Conservation (phyloP, 768 basidiomycete species). For the Suillus variegatus region DNA sequence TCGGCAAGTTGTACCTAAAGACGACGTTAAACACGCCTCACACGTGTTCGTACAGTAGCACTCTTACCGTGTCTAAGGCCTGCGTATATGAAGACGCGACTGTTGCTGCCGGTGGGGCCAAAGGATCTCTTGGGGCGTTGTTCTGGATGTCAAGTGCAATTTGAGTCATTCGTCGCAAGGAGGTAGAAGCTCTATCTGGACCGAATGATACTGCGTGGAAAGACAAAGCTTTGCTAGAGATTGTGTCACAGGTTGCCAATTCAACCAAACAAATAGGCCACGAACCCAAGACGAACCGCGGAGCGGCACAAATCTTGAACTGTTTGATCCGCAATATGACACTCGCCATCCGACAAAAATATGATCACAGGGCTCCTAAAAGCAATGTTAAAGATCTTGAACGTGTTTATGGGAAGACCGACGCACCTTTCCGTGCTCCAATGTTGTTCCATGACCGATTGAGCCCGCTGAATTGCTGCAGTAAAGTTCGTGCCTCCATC, state of each 20-base stretch:
- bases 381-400: not conserved
- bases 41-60: not conserved
- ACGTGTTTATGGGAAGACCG: not conserved
- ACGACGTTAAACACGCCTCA: not conserved
- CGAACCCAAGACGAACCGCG: slow-evolving; percentile 47
- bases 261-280: rapidly evolving
- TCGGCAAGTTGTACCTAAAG: slow-evolving; percentile 53
- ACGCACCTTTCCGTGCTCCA: slow-evolving; percentile 55
- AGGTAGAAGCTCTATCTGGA: slow-evolving; percentile 18
- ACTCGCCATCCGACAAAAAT: slow-evolving; percentile 59
- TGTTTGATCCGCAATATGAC: slow-evolving; percentile 35
- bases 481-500: slow-evolving; percentile 45
- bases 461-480: slow-evolving; percentile 38
- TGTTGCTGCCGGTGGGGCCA: slow-evolving; percentile 30
- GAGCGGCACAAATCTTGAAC: slow-evolving; percentile 44
- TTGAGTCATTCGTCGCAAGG: slow-evolving; percentile 50
- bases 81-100: slow-evolving; percentile 49
- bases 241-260: not conserved
- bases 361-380: slow-evolving; percentile 46
- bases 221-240: slow-evolving; percentile 50
- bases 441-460: slow-evolving; percentile 40
- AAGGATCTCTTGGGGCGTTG: slow-evolving; percentile 41
- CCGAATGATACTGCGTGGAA: slow-evolving; percentile 65
- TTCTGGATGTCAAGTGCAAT: slow-evolving; percentile 52
- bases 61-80: slow-evolving; percentile 52